Conservation (phyloP, 345 rosid species). For the Heritiera littoralis region DNA sequence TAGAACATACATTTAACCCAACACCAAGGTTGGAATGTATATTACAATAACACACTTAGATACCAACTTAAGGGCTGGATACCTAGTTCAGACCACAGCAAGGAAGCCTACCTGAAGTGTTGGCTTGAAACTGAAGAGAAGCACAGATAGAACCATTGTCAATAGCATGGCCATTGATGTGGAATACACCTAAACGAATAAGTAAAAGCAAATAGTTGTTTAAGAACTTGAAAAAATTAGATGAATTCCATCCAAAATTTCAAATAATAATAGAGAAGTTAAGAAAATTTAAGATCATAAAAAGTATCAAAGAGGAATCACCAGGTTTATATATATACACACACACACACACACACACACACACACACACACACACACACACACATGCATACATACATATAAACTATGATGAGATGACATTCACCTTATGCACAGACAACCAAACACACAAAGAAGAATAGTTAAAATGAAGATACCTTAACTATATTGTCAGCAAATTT, state of each 20-base stretch:
- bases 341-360: too few relatives aligned
- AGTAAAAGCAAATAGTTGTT: neutral
- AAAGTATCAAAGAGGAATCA: neutral
- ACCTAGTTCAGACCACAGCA: constrained; percentile 2
- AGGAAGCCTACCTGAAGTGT: constrained; percentile 24
- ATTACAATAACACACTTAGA: neutral
- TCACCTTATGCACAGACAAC: neutral
- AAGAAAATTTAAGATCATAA: neutral
- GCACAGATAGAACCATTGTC: constrained; percentile 24
- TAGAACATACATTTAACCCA: neutral
- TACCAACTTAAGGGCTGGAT: neutral
- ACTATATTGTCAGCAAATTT: constrained; percentile 63
- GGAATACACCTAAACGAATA: constrained; percentile 19
- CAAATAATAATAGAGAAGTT: neutral
- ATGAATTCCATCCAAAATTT: constrained; percentile 6
- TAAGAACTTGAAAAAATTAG: neutral
- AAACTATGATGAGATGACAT: neutral
- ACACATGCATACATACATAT: too few relatives aligned
- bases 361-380: too few relatives aligned
- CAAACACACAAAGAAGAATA: neutral
- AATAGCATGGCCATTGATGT: constrained; percentile 26
- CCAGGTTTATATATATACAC: neutral
- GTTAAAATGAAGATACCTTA: constrained; percentile 52
- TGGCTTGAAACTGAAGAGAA: constrained; percentile 28
- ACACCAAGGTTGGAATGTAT: neutral